phyloP scores from a whole-genome alignment of 2,329 filamentous ascomycete genomes.

The Xylariales sp. region DNA sequence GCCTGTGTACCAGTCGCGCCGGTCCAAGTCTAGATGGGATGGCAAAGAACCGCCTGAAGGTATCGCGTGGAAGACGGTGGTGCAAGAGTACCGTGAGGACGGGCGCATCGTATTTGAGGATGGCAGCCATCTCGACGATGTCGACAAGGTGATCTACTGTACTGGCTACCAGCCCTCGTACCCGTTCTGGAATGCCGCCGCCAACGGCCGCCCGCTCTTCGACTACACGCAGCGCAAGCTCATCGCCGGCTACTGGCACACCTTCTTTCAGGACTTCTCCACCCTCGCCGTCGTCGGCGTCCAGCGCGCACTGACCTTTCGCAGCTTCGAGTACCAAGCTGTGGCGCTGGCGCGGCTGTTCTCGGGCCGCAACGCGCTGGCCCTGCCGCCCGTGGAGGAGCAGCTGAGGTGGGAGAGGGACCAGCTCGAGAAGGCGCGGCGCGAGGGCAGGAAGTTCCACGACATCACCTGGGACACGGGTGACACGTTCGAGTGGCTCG shows the following conservation, averaged over 20 bases:
- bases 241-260: conserved; percentile 44
- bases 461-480: conserved; percentile 48
- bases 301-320: conserved; percentile 46
- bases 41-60: conserved; percentile 39
- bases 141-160: conserved; percentile 37
- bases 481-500: conserved; percentile 44
- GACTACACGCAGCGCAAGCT: conserved; percentile 43
- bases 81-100: conserved; percentile 37
- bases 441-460: conserved; percentile 41
- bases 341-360: conserved; percentile 47
- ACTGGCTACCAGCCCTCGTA: conserved; percentile 39
- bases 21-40: conserved; percentile 46
- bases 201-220: conserved; percentile 42
- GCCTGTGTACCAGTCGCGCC: conserved; percentile 48
- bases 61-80: conserved; percentile 49
- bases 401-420: conserved; percentile 43
- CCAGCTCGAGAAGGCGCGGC: conserved; percentile 23
- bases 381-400: conserved; percentile 33
- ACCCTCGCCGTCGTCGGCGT: conserved; percentile 48
- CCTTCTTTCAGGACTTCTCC: conserved; percentile 42
- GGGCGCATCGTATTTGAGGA: conserved; percentile 40
- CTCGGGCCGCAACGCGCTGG: conserved; percentile 30
- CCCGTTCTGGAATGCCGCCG: conserved; percentile 42
- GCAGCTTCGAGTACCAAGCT: conserved; percentile 53
- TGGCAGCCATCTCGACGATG: conserved; percentile 25